Percentiles rank a stretch among this genome's conserved stretches.
Conservation (phyloP, 441 rosid species). For the Caryocar brasiliense region DNA sequence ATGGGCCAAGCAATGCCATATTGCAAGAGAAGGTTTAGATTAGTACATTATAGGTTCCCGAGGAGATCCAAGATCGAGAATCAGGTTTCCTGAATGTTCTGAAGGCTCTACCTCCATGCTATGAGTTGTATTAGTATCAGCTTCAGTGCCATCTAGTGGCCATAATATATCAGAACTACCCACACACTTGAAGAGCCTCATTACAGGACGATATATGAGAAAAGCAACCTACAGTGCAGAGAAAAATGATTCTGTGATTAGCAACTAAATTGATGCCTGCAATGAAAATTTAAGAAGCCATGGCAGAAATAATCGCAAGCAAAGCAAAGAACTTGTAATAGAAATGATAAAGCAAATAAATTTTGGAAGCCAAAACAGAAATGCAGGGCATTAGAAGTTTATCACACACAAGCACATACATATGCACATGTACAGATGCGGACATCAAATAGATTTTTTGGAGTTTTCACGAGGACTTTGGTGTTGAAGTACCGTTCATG, state of each 20-base stretch:
- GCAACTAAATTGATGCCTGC: background rate
- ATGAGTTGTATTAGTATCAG: slow-evolving; percentile 22
- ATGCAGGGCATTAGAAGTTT: too few relatives aligned
- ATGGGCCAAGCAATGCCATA: background rate
- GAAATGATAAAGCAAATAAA: too few relatives aligned
- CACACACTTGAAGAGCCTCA: slow-evolving; percentile 91
- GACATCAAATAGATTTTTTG: too few relatives aligned
- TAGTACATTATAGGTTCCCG: slow-evolving; percentile 54
- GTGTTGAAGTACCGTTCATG: too few relatives aligned
- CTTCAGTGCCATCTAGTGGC: slow-evolving; percentile 71
- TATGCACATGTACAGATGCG: too few relatives aligned
- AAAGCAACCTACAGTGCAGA: slow-evolving; percentile 63
- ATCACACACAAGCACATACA: too few relatives aligned
- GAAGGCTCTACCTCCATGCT: slow-evolving; percentile 37
- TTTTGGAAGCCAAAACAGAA: too few relatives aligned
- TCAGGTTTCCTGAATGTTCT: slow-evolving; percentile 34
- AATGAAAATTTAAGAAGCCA: background rate
- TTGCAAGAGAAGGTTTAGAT: slow-evolving; percentile 9
- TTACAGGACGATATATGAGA: slow-evolving; percentile 89
- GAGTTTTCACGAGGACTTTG: too few relatives aligned
- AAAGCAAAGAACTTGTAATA: too few relatives aligned
- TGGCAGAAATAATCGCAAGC: too few relatives aligned
- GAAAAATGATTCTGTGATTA: background rate
- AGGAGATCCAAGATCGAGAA: slow-evolving; percentile 62
- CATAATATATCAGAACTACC: slow-evolving; percentile 66